Percentiles rank a stretch among this genome's conserved stretches.
Conservation (phyloP, 257 asterid species). For the Nicotiana benthamiana region DNA sequence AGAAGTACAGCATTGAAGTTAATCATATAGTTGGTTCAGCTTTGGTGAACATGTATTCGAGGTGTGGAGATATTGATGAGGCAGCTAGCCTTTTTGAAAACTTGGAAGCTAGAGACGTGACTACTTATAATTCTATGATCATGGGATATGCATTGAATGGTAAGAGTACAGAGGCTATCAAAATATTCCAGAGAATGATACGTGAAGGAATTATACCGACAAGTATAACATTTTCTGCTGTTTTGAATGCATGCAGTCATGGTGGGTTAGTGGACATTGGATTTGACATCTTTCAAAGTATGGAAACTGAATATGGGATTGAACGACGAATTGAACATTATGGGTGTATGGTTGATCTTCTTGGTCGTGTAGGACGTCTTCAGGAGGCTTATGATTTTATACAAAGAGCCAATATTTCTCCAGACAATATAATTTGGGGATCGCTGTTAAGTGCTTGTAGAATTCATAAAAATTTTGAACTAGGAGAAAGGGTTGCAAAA, state of each 20-base stretch:
- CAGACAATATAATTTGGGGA: constrained; percentile 46
- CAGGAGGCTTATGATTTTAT: constrained; percentile 39
- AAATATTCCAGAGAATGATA: constrained; percentile 29
- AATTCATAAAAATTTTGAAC: constrained; percentile 28
- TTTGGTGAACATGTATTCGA: constrained; percentile 44
- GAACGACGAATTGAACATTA: constrained; percentile 45
- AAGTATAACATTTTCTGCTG: constrained; percentile 35
- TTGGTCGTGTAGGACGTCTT: constrained; percentile 47
- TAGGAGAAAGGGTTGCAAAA: constrained; percentile 34
- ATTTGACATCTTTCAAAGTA: constrained; percentile 26
- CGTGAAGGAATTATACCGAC: constrained; percentile 33
- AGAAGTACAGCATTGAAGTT: constrained; percentile 20
- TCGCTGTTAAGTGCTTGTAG: constrained; percentile 43
- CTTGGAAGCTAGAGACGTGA: constrained; percentile 32
- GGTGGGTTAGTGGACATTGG: constrained; percentile 41
- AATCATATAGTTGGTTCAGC: constrained; percentile 46
- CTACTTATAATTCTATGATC: constrained; percentile 44
- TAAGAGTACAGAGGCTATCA: constrained; percentile 34
- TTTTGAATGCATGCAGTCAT: constrained; percentile 48
- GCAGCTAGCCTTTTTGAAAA: constrained; percentile 30
- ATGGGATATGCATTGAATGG: constrained; percentile 43
- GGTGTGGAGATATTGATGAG: constrained; percentile 44
- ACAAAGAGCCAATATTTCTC: constrained; percentile 21
- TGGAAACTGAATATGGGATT: constrained; percentile 23
- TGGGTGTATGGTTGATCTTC: constrained; percentile 54